Evolutionary conservation across 2,329 filamentous ascomycete genomes (phyloP).

Genomic region (Talaromyces islandicus): DNA sequence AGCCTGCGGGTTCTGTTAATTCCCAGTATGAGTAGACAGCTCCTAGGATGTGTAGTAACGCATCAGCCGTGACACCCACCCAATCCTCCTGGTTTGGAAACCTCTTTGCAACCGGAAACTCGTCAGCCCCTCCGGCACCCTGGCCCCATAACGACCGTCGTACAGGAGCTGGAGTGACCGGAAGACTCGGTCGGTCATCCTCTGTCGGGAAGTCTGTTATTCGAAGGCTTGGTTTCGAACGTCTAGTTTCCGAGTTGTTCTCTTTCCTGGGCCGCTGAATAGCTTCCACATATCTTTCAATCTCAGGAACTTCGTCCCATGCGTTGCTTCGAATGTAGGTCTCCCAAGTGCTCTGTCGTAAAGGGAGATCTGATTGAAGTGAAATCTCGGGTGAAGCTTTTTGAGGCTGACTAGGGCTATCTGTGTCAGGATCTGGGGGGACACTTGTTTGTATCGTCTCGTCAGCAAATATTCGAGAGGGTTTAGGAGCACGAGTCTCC

Average conservation of each 20-base stretch:
- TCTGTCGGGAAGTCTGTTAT: conserved; percentile 85
- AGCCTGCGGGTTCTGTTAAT: conserved; percentile 60
- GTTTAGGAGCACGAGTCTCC: conserved; percentile 63
- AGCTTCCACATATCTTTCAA: conserved; percentile 77
- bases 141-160: conserved; percentile 4
- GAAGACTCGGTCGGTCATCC: conserved; percentile 75
- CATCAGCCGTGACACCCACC: conserved; percentile 66
- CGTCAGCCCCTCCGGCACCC: conserved; percentile 13
- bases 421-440: conserved; percentile 1
- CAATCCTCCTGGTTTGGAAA: conserved; percentile 85
- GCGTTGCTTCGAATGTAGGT: conserved; percentile 70
- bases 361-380: conserved; percentile 9
- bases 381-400: background rate
- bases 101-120: conserved; percentile 69
- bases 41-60: conserved; percentile 38
- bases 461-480: conserved; percentile 45
- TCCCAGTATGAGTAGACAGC: conserved; percentile 41
- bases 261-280: conserved; percentile 43
- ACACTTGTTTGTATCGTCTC: conserved; percentile 17
- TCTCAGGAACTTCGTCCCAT: conserved; percentile 88
- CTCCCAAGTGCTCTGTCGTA: conserved; percentile 60
- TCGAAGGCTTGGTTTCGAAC: conserved; percentile 52
- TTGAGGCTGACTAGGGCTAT: background rate
- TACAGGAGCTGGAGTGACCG: conserved; percentile 77
- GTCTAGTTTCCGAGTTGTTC: conserved; percentile 19